Evolutionary conservation across 2,329 filamentous ascomycete genomes (phyloP).

Genomic region (Chrysoporthe deuterocubensis): DNA sequence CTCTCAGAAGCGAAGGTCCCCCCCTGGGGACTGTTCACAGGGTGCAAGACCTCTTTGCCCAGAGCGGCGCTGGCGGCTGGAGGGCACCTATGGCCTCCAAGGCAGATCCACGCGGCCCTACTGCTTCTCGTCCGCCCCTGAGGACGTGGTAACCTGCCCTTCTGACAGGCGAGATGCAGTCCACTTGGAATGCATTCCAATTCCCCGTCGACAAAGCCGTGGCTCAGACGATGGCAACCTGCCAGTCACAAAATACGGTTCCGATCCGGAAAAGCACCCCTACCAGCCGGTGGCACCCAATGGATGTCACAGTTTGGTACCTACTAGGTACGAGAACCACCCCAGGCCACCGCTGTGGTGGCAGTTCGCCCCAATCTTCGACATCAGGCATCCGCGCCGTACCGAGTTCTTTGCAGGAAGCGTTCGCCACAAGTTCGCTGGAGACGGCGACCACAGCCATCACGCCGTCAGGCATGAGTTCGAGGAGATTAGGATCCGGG

Average conservation of each 20-base stretch:
- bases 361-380: neutral
- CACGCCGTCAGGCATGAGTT: neutral
- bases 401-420: neutral
- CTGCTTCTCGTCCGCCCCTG: neutral
- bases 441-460: neutral
- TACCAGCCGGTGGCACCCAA: neutral
- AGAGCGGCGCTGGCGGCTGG: neutral
- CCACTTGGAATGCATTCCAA: conserved; percentile 4
- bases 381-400: neutral
- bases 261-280: conserved; percentile 6
- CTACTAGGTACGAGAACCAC: neutral
- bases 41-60: neutral
- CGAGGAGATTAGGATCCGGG: neutral
- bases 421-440: neutral
- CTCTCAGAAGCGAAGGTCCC: neutral
- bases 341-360: neutral
- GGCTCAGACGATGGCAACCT: conserved; percentile 10
- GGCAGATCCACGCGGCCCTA: neutral
- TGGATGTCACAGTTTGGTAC: neutral
- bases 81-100: neutral
- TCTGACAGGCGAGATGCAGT: neutral
- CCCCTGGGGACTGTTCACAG: neutral
- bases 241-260: conserved; percentile 13
- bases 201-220: neutral
- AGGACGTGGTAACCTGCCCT: neutral